Evolutionary conservation across 805 yeast species (phyloP).

Genomic region (Nakazawaea ishiwadae): DNA sequence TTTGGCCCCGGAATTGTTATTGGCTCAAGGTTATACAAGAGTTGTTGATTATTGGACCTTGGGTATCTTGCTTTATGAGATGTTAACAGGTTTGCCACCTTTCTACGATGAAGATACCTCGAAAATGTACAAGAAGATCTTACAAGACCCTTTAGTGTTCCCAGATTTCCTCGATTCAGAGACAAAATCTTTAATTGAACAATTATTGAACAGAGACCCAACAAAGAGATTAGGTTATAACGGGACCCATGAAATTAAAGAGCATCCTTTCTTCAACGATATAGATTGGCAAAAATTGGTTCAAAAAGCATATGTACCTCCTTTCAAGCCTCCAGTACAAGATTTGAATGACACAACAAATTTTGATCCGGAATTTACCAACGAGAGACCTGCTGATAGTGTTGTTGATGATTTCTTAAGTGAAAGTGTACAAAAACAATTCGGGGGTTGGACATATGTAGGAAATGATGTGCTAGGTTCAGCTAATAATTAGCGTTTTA

Average conservation of each 20-base stretch:
- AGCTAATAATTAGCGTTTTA: slow-evolving; percentile 1
- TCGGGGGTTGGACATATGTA: slow-evolving; percentile 98
- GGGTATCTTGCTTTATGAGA: slow-evolving; percentile 89
- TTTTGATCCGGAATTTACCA: slow-evolving; percentile 89
- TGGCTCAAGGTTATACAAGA: slow-evolving; percentile 92
- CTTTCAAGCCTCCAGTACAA: slow-evolving; percentile 88
- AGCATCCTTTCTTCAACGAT: slow-evolving; percentile 81
- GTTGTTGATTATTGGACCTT: slow-evolving; percentile 99
- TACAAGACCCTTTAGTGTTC: slow-evolving; percentile 83
- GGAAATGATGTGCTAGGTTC: slow-evolving; percentile 50
- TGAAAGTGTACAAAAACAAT: slow-evolving; percentile 94
- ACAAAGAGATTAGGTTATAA: slow-evolving; percentile 65
- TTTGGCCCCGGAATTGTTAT: slow-evolving; percentile 87
- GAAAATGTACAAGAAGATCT: slow-evolving; percentile 88
- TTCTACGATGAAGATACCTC: slow-evolving; percentile 93
- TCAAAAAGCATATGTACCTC: slow-evolving; percentile 88
- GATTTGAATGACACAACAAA: slow-evolving; percentile 87
- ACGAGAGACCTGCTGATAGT: slow-evolving; percentile 89
- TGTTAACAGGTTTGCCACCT: slow-evolving; percentile 97
- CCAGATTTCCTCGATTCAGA: slow-evolving; percentile 84
- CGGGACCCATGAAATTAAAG: slow-evolving; percentile 81
- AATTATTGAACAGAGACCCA: slow-evolving; percentile 83
- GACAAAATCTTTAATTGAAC: slow-evolving; percentile 74
- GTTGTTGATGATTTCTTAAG: slow-evolving; percentile 90
- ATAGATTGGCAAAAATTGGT: slow-evolving; percentile 85